Percentiles rank a stretch among this genome's conserved stretches.
Evolutionary conservation across 345 rosid species (phyloP).

Genomic region (Leavenworthia alabamica): DNA sequence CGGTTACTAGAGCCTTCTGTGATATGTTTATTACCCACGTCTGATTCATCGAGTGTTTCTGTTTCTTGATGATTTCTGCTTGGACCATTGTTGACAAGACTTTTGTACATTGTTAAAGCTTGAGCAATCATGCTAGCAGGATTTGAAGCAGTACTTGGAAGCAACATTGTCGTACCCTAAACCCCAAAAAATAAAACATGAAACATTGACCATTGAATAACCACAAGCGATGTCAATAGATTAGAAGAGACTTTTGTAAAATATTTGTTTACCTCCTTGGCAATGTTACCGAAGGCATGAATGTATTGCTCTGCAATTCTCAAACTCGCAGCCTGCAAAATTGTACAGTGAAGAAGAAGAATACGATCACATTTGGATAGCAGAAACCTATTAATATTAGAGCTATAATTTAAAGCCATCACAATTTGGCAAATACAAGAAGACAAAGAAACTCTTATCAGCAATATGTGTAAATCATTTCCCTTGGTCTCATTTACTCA

Average conservation of each 20-base stretch:
- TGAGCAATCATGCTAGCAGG: constrained; percentile 76
- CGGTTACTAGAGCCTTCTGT: constrained; percentile 28
- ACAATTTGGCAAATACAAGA: neutral
- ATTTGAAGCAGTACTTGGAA: constrained; percentile 61
- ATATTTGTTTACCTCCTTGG: constrained; percentile 60
- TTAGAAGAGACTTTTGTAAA: neutral
- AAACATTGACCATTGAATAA: neutral
- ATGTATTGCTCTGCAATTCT: constrained; percentile 82
- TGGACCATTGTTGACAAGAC: constrained; percentile 41
- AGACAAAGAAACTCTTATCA: neutral
- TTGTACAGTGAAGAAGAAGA: constrained; percentile 5
- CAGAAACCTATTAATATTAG: neutral
- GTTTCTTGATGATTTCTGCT: constrained; percentile 19
- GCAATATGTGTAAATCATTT: neutral
- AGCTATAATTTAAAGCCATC: neutral
- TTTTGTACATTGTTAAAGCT: constrained; percentile 76
- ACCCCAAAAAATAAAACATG: neutral
- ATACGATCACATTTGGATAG: neutral
- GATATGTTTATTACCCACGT: constrained; percentile 18
- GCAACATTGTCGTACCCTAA: constrained; percentile 86
- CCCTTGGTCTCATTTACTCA: constrained; percentile 19
- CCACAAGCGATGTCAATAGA: neutral
- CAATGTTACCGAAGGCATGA: constrained; percentile 82
- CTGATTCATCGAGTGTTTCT: constrained; percentile 17
- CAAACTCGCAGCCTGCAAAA: constrained; percentile 75